Conservation (phyloP, 495 filamentous ascomycete species). For the Neurospora sp. region DNA sequence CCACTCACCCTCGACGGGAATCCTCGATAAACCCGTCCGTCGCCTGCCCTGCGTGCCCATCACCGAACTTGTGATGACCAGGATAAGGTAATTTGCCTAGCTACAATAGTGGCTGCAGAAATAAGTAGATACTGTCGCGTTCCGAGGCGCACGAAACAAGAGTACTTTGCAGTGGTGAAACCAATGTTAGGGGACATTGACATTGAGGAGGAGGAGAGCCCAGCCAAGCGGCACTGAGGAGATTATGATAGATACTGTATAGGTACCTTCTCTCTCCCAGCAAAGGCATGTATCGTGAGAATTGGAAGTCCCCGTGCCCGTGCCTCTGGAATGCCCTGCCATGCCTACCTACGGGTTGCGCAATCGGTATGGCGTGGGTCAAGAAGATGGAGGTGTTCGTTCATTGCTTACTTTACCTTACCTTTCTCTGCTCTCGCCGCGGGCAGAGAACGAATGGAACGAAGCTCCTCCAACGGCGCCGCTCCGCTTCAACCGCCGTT, state of each 20-base stretch:
- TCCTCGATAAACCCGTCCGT: not conserved
- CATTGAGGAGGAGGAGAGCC: not conserved
- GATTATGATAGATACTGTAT: not conserved
- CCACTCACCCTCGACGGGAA: not conserved
- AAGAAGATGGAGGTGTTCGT: not conserved
- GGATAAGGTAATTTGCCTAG: not conserved
- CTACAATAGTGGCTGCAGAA: constrained; percentile 2
- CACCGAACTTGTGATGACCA: not conserved
- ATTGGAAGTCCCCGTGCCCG: not conserved
- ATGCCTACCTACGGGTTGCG: not conserved
- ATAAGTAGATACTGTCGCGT: constrained; percentile 12
- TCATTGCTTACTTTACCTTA: not conserved
- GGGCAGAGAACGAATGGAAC: not conserved
- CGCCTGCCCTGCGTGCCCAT: not conserved
- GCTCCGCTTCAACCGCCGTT: not conserved
- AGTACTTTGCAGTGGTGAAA: constrained; percentile 16
- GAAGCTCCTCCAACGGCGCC: not conserved
- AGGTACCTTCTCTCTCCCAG: not conserved
- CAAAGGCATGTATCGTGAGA: not conserved
- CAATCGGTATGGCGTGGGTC: not conserved
- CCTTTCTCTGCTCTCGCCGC: not conserved
- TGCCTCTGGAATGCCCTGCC: not conserved
- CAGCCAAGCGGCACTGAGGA: not conserved
- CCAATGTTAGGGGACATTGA: constrained; percentile 4
- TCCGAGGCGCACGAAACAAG: constrained; percentile 15